Base-by-base conservation (phyloP, 2,329 filamentous ascomycete genomes). In the Paracoccidioides lutzii region DNA sequence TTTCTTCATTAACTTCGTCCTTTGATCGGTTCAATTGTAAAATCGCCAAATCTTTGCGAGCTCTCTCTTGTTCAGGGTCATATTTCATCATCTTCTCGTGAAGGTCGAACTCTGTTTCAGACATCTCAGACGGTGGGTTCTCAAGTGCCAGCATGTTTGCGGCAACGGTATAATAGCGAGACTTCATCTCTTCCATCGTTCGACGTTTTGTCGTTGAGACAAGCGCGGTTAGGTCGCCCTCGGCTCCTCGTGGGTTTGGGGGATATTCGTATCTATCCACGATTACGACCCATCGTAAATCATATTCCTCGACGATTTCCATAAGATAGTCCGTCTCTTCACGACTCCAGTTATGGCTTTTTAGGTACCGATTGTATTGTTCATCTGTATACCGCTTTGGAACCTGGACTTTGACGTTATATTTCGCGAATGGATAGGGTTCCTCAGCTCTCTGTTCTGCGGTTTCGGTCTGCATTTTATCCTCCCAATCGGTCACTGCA, bases 301-400 rank as follows among this genome's bases (percentile, higher is more conserved):
- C 89, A 66, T 84, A 95, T 49, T 90, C 85, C 56, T 79, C 79
- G 12, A 82, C 87, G 40, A 91, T 69, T 3, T 81, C 75, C 67
- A 97, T 80, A 59, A 98, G 73, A 66, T 96, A 96, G 67, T 96
- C 90, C 7, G 93, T 98, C 72, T 98, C 93, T 64, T 93, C 85
- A 65, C 86, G 88, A 12, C 87, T 85, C 93, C 93, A 98, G 63
- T 91, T 84, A 12, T 81, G 76, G 65, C 78, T 85, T 63, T 83
- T 79, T 52, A 98, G 72, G 59, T 86, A 81, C 56, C 82, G 78
- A 58, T 84, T 80, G 71, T 98, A 98, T 68, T 95, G 85, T 59
- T 90, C 88, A 60, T 94, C 86, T 59, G 81, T 89, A 71, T 97
- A 97, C 60, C 66, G 65, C 58, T 83, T 78, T 0, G 90, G 88